Conservation (phyloP, 345 rosid species). For the Reutealis trisperma region DNA sequence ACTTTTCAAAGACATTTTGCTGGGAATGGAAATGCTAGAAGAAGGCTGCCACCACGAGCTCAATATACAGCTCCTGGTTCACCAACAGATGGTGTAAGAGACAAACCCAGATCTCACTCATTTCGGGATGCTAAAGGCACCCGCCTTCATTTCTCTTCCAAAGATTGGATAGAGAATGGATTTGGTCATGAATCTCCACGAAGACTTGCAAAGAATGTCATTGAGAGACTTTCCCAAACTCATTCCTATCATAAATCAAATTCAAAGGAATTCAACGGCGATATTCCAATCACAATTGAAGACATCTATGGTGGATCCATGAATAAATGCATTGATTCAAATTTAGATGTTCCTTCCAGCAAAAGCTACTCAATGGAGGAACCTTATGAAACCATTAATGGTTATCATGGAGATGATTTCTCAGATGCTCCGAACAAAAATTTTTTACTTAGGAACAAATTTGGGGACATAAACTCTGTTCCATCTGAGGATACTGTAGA, state of each 20-base stretch:
- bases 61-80: conserved; percentile 67
- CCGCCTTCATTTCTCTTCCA: conserved; percentile 47
- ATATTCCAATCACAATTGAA: conserved; percentile 74
- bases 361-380: conserved; percentile 46
- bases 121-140: conserved; percentile 68
- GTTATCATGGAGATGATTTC: conserved; percentile 34
- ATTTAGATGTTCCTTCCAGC: conserved; percentile 41
- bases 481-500: conserved; percentile 49
- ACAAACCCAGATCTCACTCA: conserved; percentile 62
- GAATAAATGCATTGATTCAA: conserved; percentile 46
- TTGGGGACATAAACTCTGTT: conserved; percentile 32
- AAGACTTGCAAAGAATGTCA: conserved; percentile 78
- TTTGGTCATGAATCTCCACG: conserved; percentile 74
- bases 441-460: conserved; percentile 29
- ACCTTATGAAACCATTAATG: conserved; percentile 42
- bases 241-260: conserved; percentile 48
- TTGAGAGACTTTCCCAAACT: conserved; percentile 77
- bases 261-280: conserved; percentile 42
- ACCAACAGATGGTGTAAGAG: conserved; percentile 51
- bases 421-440: conserved; percentile 37
- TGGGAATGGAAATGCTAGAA: conserved; percentile 39
- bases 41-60: conserved; percentile 68
- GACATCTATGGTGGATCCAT: conserved; percentile 66
- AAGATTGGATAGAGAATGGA: conserved; percentile 64
- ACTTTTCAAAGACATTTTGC: conserved; percentile 43